Evolutionary conservation across 2,329 filamentous ascomycete genomes (phyloP).

Genomic region (Myriangium duriaei): DNA sequence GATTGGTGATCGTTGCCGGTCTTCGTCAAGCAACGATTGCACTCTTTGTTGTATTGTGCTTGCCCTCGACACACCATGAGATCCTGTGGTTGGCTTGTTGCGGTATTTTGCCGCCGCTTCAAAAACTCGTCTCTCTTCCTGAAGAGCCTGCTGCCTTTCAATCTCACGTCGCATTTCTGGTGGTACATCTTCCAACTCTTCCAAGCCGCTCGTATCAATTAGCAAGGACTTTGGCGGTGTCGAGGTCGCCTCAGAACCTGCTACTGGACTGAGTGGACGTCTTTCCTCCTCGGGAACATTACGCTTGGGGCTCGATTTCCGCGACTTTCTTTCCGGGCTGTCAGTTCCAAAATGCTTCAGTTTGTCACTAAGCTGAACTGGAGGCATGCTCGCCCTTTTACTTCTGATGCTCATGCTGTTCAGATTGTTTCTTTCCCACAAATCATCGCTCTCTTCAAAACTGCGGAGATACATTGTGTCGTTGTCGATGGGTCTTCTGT

Average conservation of each 20-base stretch:
- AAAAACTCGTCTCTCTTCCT: conserved; percentile 84
- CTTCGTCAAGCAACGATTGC: conserved; percentile 71
- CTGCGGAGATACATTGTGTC: conserved; percentile 74
- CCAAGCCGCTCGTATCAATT: conserved; percentile 46
- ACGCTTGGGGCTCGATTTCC: conserved; percentile 27
- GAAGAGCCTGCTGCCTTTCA: conserved; percentile 65
- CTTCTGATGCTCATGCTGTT: conserved; percentile 46
- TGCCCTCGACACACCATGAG: conserved; percentile 51
- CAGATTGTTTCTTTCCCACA: conserved; percentile 26
- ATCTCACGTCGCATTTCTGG: conserved; percentile 84
- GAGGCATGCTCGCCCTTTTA: conserved; percentile 62
- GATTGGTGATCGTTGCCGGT: conserved; percentile 44
- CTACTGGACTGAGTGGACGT: conserved; percentile 51
- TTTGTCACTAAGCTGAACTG: conserved; percentile 40
- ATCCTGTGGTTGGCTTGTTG: conserved; percentile 53
- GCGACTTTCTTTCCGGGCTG: conserved; percentile 24
- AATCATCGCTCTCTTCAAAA: conserved; percentile 49
- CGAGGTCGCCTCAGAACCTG: conserved; percentile 62
- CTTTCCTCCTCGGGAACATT: conserved; percentile 30
- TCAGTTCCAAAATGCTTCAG: not conserved
- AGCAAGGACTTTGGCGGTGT: conserved; percentile 41
- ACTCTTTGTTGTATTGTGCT: conserved; percentile 87
- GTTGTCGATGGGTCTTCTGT: conserved; percentile 54
- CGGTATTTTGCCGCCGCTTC: conserved; percentile 82
- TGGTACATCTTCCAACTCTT: conserved; percentile 59